Base-by-base conservation (phyloP, 805 yeast genomes). In the Wickerhamomyces chaumierensis region DNA sequence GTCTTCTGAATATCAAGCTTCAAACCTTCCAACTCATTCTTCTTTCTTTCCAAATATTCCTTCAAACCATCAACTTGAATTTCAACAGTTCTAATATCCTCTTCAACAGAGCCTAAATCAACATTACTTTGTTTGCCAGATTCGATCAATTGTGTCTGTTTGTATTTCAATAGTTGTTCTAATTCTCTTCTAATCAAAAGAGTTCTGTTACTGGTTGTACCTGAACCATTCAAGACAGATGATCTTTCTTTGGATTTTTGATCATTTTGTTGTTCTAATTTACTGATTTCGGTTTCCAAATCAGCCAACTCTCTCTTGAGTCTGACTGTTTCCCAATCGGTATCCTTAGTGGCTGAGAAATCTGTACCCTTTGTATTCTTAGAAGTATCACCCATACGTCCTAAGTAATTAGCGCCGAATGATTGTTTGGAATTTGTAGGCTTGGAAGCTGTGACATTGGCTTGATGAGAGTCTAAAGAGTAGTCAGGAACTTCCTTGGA, bases 311-410 rank as follows among this genome's bases (percentile, higher is more conserved):
- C 90, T 44, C 88, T 73, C 60, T 78, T 77, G 47, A 87, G 69
- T 48, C 92, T 71, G 14, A 81, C 94, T 51, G 81, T 86, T 57
- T 88, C 96, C 95, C 96, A 86, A 52, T 87, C 95, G 2, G 86
- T 77, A n/a, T 80, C 87, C 41, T 58, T 58, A 18, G 70, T 79
- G 1, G 76, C 69, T 4, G 81, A 72, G 54, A 81, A 81, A 55
- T 84, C 88, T 0, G 87, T 78, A 5, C 86, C 87, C 23, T 60
- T 59, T 12, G 62, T 56, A 35, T 55, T 60, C 21, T 60, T 53
- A 8, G 46, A 44, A 18, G 57, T 51, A n/a, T 72, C 62, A 15
- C 86, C 80, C 42, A 80, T 62, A 55, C 78, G 68, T 44, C 62
- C 65, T 42, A 77, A 57, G 52, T 75, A 78, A 47, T 61, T 63